Base-by-base conservation (phyloP, 441 rosid species). In the California macrophylla region DNA sequence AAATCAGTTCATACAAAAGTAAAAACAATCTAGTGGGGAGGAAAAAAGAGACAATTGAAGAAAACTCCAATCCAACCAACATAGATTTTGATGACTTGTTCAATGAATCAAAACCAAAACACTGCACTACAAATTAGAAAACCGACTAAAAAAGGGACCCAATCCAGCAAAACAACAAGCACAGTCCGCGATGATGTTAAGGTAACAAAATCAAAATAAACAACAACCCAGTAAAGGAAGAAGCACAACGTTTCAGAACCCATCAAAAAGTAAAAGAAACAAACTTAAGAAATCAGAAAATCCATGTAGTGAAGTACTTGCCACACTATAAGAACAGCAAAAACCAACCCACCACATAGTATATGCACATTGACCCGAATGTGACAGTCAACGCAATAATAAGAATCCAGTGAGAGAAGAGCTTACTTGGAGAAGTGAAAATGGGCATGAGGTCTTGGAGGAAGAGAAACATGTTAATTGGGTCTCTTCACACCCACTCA, bases 251-350 rank as follows among this genome's bases (percentile, higher is more conserved):
- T 26, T 60, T 24, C 16, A 60, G 18, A 60, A 60, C 18, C 64
- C 64, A 60, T 60, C n/a, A 60, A 47, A 60, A 47, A n/a, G n/a
- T n/a, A 47, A 47, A 47, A n/a, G 21, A 47, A 47, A 47, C n/a
- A 6, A 36, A 36, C 42, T 2, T 2, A 0, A 36, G 9, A 16
- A 47, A 47, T 47, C 23, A 47, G 21, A 47, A 47, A n/a, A 47
- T 5, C 15, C 21, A 47, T 3, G 21, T 5, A 47, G 56, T n/a
- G 5, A 47, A n/a, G 56, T 30, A 30, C 34, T 0, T 30, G 34
- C n/a, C n/a, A n/a, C 47, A 40, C 3, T 47, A 12, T 26, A 1
- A 60, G 29, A 58, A 58, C 13, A 12, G 16, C 24, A 25, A 25
- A 24, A 24, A 40, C 5, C 47, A 40, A 40, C 3, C 16, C 47